These are phyloP conservation scores for Arthrinium phaeospermum DNA, from an alignment of 2,329 filamentous ascomycete species.

Conservation along the genomic window DNA sequence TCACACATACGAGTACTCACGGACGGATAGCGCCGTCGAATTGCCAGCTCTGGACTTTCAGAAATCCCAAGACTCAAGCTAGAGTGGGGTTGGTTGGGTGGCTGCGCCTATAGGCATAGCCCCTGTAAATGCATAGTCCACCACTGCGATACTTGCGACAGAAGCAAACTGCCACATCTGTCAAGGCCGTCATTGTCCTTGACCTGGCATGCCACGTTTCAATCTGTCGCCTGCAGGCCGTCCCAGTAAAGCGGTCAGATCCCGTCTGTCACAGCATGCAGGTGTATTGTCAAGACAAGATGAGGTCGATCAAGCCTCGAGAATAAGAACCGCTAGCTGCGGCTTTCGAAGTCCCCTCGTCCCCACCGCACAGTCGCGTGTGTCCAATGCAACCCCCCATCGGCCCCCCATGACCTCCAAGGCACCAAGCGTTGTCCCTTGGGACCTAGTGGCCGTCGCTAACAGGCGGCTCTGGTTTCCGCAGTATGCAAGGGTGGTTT, in stretches of 20 bases:
- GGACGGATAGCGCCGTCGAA: neutral
- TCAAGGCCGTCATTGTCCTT: neutral
- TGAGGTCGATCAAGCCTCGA: neutral
- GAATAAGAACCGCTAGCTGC: neutral
- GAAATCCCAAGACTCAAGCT: neutral
- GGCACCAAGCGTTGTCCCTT: neutral
- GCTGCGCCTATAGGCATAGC: neutral
- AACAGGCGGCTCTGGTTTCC: neutral
- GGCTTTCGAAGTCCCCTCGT: neutral
- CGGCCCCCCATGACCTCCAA: neutral
- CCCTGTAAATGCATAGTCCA: neutral
- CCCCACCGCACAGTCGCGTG: neutral
- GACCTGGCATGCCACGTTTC: neutral
- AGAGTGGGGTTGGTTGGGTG: neutral
- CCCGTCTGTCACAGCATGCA: neutral
- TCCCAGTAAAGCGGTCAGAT: neutral
- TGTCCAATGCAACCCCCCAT: neutral
- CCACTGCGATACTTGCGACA: neutral
- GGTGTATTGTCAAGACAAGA: neutral
- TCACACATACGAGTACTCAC: neutral
- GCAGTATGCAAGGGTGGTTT: neutral
- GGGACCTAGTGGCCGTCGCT: constrained; percentile 11
- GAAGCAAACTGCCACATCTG: neutral
- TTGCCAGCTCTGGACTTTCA: neutral
- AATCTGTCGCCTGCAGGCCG: neutral